Base-by-base conservation (phyloP, 2,329 filamentous ascomycete genomes). In the Xylaria arbuscula region DNA sequence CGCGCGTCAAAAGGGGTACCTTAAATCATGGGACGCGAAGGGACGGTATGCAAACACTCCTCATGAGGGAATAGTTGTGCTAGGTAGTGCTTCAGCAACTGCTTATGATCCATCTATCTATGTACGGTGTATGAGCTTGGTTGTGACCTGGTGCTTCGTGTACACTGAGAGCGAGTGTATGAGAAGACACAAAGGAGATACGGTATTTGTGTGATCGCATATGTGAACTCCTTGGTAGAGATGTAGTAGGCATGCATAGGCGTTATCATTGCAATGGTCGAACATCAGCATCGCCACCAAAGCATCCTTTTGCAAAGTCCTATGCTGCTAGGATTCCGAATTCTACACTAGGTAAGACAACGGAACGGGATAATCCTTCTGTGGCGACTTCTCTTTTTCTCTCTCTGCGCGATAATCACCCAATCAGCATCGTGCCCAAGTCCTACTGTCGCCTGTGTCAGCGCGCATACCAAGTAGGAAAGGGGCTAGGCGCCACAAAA, bases 401-500 rank as follows among this genome's bases (percentile, higher is more conserved):
- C 28, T 19, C 17, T 15, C 51, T 72, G 62, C 67, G 63, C 70
- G 64, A 69, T 32, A 64, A 59, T 69, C 71, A 73, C 72, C 75
- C 61, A 74, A 68, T 67, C 65, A 53, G 62, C 59, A 13, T 56
- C 34, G 40, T 36, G 63, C 34, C 65, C 72, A 54, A 66, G 59
- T 67, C 69, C 62, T 57, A 56, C 65, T 55, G 48, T 69, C 62
- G 68, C 71, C 65, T 67, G 61, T 64, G 60, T 67, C 66, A 69
- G 71, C 71, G 67, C 72, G 74, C 62, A 69, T 28, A 28, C 28
- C 5, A 28, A 28, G 28, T 28, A 28, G 28, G 69, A 75, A 74
- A 74, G 74, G 73, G 73, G 74, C 57, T 70, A 48, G 53, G 66
- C 62, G 70, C 71, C 72, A 73, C 73, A 68, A 66, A 57, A 65